Conservation (phyloP, 2,329 filamentous ascomycete genomes). For the Ascochyta koolunga region DNA sequence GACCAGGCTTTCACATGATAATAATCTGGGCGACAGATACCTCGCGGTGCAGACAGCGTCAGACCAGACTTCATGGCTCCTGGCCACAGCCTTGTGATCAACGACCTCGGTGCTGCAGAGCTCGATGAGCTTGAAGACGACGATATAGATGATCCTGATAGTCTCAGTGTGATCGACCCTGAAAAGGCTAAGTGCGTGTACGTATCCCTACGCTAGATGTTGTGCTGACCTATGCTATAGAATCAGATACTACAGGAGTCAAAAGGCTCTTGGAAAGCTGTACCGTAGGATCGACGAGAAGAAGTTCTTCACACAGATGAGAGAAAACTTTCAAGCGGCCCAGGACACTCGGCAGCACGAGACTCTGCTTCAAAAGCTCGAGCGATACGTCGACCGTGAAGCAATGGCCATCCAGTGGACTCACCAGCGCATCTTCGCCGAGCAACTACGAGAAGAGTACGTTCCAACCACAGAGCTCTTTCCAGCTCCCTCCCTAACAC, state of each 20-base stretch:
- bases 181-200: slow-evolving; percentile 42
- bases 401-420: slow-evolving; percentile 50
- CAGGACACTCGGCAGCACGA: slow-evolving; percentile 11
- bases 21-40: slow-evolving; percentile 11
- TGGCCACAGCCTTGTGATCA: slow-evolving; percentile 48
- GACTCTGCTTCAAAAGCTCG: slow-evolving; percentile 43
- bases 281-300: slow-evolving; percentile 77
- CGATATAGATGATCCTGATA: slow-evolving; percentile 45
- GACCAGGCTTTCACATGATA: background rate
- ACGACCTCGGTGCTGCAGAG: slow-evolving; percentile 34
- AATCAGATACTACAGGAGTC: slow-evolving; percentile 68
- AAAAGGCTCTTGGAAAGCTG: slow-evolving; percentile 71
- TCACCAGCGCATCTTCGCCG: slow-evolving; percentile 49
- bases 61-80: slow-evolving; percentile 63
- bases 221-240: background rate
- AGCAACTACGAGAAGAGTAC: slow-evolving; percentile 48
- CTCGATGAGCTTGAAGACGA: slow-evolving; percentile 35
- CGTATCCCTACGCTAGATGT: too few relatives aligned
- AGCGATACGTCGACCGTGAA: slow-evolving; percentile 48
- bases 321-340: slow-evolving; percentile 21
- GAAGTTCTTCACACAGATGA: slow-evolving; percentile 58
- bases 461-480: background rate
- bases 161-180: slow-evolving; percentile 50
- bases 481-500: background rate
- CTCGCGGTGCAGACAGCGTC: slow-evolving; percentile 24